Percentiles rank a stretch among this genome's conserved stretches.
Conservation (phyloP, 306 rosid species). For the Styphnolobium japonicum region DNA sequence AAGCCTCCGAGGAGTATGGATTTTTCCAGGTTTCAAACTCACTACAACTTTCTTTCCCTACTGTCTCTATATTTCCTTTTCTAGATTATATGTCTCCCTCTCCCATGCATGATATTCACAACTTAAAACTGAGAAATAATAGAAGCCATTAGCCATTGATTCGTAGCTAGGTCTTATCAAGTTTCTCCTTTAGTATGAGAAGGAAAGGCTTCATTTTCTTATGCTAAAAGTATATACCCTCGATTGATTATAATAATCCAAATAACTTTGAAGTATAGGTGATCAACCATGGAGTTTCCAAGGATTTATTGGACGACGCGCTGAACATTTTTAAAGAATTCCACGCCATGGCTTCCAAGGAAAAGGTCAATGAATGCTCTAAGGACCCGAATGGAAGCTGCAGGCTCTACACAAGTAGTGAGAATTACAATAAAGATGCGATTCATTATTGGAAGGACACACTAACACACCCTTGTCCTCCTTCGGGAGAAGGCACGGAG, state of each 20-base stretch:
- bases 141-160: too few relatives aligned
- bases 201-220: not conserved
- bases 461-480: slow-evolving; percentile 54
- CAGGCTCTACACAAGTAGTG: slow-evolving; percentile 64
- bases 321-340: slow-evolving; percentile 53
- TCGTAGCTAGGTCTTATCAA: not conserved
- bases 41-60: not conserved
- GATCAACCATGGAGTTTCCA: slow-evolving; percentile 67
- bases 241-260: not conserved
- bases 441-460: slow-evolving; percentile 76
- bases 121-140: not conserved
- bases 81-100: too few relatives aligned
- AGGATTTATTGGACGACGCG: slow-evolving; percentile 39
- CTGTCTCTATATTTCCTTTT: not conserved
- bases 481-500: slow-evolving; percentile 41
- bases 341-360: slow-evolving; percentile 55
- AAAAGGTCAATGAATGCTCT: slow-evolving; percentile 56
- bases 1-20: slow-evolving; percentile 61
- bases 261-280: slow-evolving; percentile 35
- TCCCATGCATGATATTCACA: not conserved
- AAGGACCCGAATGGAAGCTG: slow-evolving; percentile 53
- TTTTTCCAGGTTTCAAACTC: slow-evolving; percentile 59
- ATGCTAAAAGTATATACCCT: not conserved
- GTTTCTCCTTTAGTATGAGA: not conserved
- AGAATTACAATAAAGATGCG: slow-evolving; percentile 37